Conservation (phyloP, 768 basidiomycete genomes). For the Chalciporus sphaerocephalus region DNA sequence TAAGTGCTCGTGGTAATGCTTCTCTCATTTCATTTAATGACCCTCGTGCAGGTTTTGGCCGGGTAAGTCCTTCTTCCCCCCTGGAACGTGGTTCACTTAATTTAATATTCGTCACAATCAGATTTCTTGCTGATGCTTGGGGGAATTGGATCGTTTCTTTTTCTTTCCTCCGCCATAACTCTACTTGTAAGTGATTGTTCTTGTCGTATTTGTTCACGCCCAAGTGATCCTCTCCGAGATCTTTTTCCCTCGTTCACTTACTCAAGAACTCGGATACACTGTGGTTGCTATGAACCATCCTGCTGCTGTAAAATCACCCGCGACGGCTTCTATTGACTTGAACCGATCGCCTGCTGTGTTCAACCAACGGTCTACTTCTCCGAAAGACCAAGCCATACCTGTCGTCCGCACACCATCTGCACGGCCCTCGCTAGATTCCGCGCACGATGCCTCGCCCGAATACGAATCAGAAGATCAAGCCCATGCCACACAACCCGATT, state of each 20-base stretch:
- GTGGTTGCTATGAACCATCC: conserved; percentile 26
- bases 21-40: conserved; percentile 1
- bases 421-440: conserved; percentile 19
- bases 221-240: conserved; percentile 38
- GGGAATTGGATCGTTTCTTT: conserved; percentile 70
- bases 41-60: conserved; percentile 48
- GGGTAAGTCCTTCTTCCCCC: conserved; percentile 37
- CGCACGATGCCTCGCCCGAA: conserved; percentile 35
- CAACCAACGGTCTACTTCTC: conserved; percentile 14
- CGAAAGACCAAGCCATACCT: conserved; percentile 23
- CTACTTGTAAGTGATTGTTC: conserved; percentile 51
- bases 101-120: conserved; percentile 15
- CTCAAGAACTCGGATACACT: conserved; percentile 59
- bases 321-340: conserved; percentile 22
- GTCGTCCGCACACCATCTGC: conserved; percentile 19
- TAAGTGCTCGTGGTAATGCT: conserved; percentile 36
- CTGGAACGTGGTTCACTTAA: neutral
- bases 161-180: conserved; percentile 77
- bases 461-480: conserved; percentile 36
- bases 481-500: conserved; percentile 11
- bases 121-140: conserved; percentile 71
- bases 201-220: neutral
- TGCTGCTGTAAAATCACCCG: conserved; percentile 25
- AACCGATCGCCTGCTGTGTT: conserved; percentile 3
- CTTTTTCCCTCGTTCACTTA: conserved; percentile 75